Evolutionary conservation across 768 basidiomycete genomes (phyloP).

Genomic region (Auriscalpium orientale): DNA sequence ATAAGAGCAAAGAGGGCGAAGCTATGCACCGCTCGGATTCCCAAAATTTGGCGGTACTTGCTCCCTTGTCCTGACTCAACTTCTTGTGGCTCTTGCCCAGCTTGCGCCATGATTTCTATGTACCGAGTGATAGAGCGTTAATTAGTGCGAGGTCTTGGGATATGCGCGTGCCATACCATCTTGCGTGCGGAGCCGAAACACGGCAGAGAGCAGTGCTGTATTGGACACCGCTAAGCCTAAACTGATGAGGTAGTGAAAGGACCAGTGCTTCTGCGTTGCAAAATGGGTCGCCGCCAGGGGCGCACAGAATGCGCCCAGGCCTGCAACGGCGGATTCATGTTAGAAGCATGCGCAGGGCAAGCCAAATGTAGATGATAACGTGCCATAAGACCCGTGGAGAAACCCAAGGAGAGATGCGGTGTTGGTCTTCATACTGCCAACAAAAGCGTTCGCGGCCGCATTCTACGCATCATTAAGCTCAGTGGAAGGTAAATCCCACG

Average conservation of each 20-base stretch:
- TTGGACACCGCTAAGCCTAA: constrained; percentile 18
- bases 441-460: constrained; percentile 41
- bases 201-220: constrained; percentile 9
- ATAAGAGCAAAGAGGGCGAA: constrained; percentile 33
- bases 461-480: constrained; percentile 23
- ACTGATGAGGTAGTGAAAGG: constrained; percentile 36
- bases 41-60: constrained; percentile 28
- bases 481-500: not conserved
- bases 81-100: constrained; percentile 24
- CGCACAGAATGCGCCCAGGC: constrained; percentile 32
- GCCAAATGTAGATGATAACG: not conserved
- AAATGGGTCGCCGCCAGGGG: constrained; percentile 38
- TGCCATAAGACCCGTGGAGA: constrained; percentile 23
- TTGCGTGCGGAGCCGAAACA: constrained; percentile 23
- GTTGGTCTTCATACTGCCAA: constrained; percentile 32
- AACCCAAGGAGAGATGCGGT: constrained; percentile 21
- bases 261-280: constrained; percentile 29
- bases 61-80: constrained; percentile 20
- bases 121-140: not conserved
- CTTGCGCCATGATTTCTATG: constrained; percentile 22
- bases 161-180: constrained; percentile 18
- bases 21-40: constrained; percentile 28
- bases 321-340: constrained; percentile 1
- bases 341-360: not conserved
- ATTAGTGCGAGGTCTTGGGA: not conserved